A percentile compares a stretch with the other conserved stretches of the same genome.
Conservation (phyloP, 495 filamentous ascomycete species). For the Podospora tetraspora region DNA sequence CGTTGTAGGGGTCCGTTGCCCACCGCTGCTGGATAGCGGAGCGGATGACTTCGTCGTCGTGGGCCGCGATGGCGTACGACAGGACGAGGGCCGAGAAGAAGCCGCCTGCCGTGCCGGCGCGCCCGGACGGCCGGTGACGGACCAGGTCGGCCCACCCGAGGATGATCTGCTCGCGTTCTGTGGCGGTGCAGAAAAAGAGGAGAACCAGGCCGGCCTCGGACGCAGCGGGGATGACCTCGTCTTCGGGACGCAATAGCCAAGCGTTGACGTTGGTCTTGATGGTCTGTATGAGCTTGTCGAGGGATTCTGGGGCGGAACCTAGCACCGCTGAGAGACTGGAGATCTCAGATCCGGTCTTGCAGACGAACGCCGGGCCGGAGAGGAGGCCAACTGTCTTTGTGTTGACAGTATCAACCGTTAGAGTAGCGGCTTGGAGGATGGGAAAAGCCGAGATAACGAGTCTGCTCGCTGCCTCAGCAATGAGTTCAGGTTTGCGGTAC, state of each 20-base stretch:
- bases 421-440: conserved; percentile 28
- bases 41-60: conserved; percentile 21
- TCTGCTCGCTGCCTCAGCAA: conserved; percentile 57
- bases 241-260: conserved; percentile 40
- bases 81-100: conserved; percentile 42
- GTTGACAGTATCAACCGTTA: not conserved
- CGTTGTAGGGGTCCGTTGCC: conserved; percentile 43
- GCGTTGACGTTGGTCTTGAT: conserved; percentile 26
- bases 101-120: conserved; percentile 32
- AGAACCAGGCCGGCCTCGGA: conserved; percentile 40
- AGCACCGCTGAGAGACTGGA: conserved; percentile 16
- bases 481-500: conserved; percentile 61
- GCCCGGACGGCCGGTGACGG: conserved; percentile 23
- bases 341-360: conserved; percentile 15
- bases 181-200: conserved; percentile 31
- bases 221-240: conserved; percentile 37
- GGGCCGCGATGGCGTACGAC: conserved; percentile 27
- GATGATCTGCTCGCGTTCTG: conserved; percentile 30
- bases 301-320: not conserved
- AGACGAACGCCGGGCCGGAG: conserved; percentile 18
- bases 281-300: conserved; percentile 20
- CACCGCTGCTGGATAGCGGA: conserved; percentile 37
- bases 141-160: conserved; percentile 36
- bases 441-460: conserved; percentile 48
- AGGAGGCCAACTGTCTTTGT: conserved; percentile 8